Evolutionary conservation across 177 flowering plant genomes (phyloP).

Genomic region (Tripterygium wilfordii): DNA sequence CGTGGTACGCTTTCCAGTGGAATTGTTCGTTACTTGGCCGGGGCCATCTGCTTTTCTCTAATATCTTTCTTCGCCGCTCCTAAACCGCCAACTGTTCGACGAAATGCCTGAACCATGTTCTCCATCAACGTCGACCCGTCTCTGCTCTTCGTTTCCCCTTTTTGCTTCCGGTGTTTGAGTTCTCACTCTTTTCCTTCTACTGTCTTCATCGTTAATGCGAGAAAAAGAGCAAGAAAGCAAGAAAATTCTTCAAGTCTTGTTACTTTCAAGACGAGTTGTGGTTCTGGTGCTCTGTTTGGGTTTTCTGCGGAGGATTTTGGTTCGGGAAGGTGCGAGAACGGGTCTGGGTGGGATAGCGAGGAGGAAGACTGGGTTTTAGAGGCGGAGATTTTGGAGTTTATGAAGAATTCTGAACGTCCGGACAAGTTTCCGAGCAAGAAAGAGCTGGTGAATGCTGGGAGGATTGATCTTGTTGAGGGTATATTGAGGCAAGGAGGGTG

Average conservation of each 20-base stretch:
- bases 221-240: neutral
- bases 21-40: no score
- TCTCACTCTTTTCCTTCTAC: conserved; percentile 4
- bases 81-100: conserved; percentile 43
- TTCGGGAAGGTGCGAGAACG: conserved; percentile 23
- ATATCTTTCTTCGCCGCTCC: no score
- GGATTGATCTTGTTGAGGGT: conserved; percentile 68
- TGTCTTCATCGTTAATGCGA: neutral
- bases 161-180: conserved; percentile 8
- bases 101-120: conserved; percentile 69
- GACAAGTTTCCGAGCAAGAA: conserved; percentile 57
- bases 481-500: conserved; percentile 64
- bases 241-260: neutral
- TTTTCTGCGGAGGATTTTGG: conserved; percentile 1
- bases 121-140: conserved; percentile 16
- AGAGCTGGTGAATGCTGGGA: conserved; percentile 61
- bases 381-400: conserved; percentile 66
- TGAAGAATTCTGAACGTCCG: conserved; percentile 57
- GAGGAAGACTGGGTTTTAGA: conserved; percentile 51
- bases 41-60: no score
- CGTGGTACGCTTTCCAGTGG: no score
- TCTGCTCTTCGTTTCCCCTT: conserved; percentile 1
- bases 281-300: neutral
- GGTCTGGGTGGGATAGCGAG: conserved; percentile 24
- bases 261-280: conserved; percentile 1